Evolutionary conservation across 345 rosid genomes (phyloP).

Genomic region (Pugionium dolabratum): DNA sequence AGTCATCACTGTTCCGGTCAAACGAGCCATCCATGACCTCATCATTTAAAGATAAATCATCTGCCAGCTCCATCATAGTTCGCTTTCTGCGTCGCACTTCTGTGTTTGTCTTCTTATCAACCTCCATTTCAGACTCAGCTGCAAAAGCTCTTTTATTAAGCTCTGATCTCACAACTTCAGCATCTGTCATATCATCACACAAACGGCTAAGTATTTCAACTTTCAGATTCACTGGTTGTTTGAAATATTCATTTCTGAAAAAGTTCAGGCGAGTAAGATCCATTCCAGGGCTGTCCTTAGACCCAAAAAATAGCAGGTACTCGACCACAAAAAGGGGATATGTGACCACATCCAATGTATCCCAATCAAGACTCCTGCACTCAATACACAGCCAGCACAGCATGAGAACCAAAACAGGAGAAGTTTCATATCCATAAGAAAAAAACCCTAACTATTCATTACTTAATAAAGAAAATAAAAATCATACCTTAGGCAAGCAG

Average conservation of each 20-base stretch:
- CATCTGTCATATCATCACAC: constrained; percentile 81
- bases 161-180: constrained; percentile 72
- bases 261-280: constrained; percentile 61
- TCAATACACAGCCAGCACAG: constrained; percentile 37
- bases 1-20: constrained; percentile 92
- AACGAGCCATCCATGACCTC: constrained; percentile 54
- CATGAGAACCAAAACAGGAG: constrained; percentile 30
- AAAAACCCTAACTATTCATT: constrained; percentile 13
- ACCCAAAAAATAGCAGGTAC: constrained; percentile 69
- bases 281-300: constrained; percentile 51
- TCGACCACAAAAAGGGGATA: constrained; percentile 88
- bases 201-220: constrained; percentile 68
- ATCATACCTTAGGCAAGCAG: constrained; percentile 83
- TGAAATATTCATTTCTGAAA: constrained; percentile 65
- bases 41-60: constrained; percentile 53
- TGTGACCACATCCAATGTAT: constrained; percentile 69
- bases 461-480: constrained; percentile 27
- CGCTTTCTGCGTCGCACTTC: constrained; percentile 61
- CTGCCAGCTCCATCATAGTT: constrained; percentile 46
- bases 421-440: constrained; percentile 15
- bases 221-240: constrained; percentile 67
- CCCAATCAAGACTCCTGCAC: constrained; percentile 94
- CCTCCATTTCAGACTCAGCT: constrained; percentile 65
- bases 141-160: constrained; percentile 67
- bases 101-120: constrained; percentile 52